Evolutionary conservation across 2,329 filamentous ascomycete species (phyloP), one percentile per base, ranked within the genome.

Genomic region (Aspergillus brasiliensis): DNA sequence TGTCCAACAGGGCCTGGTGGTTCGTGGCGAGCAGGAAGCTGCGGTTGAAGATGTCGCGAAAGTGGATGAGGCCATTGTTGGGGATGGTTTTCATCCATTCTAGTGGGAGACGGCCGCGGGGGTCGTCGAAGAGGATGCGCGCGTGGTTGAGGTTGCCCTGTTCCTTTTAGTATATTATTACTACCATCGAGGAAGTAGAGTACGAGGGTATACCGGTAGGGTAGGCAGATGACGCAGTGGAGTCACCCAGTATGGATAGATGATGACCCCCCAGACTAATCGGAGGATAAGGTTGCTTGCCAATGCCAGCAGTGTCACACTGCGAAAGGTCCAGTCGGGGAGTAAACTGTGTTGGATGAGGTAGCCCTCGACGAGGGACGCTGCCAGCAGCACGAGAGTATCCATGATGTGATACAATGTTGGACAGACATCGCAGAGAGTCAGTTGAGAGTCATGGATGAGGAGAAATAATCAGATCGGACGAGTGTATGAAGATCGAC

Each of bases 41-140:
- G 11, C 64, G 63, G 58, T 82, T 81, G 67, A 84, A 77, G 44
- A 77, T 69, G 66, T 80, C 78, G 17, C 77, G 76, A 65, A 85
- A 84, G 61, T 81, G 77, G 40, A 86, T 78, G 4, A 86, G 72
- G 1, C 84, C 84, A 51, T 85, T 81, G 61, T 86, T 85, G 2
- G 81, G 81, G 11, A 85, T 75, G 6, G 69, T 78, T 46, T 82
- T 79, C 51, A 82, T 78, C 84, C 84, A 86, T 48, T 73, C 34
- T 15, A 76, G 58, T 0, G 72, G 71, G 0, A 65, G 58, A 3
- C 64, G 65, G 8, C 75, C 75, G 8, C 72, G 69, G 3, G 75
- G 75, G 11, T 69, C 64, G 51, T 75, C 73, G 47, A 76, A 71
- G 51, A 77, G 66, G 27, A 75, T 65, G 23, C 65, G 66, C 7